Conservation (phyloP, 495 filamentous ascomycete species). For the Daldinia grandis region DNA sequence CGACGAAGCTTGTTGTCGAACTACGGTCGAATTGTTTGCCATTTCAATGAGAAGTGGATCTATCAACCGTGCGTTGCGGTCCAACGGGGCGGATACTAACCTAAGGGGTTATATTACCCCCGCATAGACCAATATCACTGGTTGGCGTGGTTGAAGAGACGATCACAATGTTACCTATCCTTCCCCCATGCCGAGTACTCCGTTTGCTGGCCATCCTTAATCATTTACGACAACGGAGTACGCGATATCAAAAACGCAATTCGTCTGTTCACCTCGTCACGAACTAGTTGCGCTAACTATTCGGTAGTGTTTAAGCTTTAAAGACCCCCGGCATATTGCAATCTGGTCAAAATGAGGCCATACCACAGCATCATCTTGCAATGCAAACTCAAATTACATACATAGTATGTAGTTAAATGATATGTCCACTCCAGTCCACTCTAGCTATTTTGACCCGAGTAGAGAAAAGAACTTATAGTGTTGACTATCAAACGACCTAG, state of each 20-base stretch:
- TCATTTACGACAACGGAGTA: not conserved
- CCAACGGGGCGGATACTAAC: slow-evolving; percentile 20
- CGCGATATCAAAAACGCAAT: not conserved
- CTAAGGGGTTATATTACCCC: slow-evolving; percentile 18
- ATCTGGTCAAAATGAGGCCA: not conserved
- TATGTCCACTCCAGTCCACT: slow-evolving; percentile 6
- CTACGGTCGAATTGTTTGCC: slow-evolving; percentile 14
- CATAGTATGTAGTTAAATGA: slow-evolving; percentile 3
- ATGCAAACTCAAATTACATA: not conserved
- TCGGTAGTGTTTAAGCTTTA: not conserved
- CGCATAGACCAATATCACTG: slow-evolving; percentile 8
- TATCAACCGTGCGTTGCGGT: slow-evolving; percentile 32
- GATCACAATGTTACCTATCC: slow-evolving; percentile 39
- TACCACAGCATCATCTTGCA: not conserved
- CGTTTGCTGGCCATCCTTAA: slow-evolving; percentile 3
- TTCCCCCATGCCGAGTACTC: slow-evolving; percentile 12
- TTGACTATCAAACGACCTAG: slow-evolving; percentile 36
- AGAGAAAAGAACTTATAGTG: slow-evolving; percentile 20
- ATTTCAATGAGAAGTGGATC: slow-evolving; percentile 13
- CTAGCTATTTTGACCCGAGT: slow-evolving; percentile 9
- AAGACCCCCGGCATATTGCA: not conserved
- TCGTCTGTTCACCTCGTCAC: not conserved
- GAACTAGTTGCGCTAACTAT: not conserved
- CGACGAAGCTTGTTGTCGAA: slow-evolving; percentile 11
- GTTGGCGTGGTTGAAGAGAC: slow-evolving; percentile 13